Base-by-base conservation (phyloP, 306 rosid genomes). In the Leucaena leucocephala region DNA sequence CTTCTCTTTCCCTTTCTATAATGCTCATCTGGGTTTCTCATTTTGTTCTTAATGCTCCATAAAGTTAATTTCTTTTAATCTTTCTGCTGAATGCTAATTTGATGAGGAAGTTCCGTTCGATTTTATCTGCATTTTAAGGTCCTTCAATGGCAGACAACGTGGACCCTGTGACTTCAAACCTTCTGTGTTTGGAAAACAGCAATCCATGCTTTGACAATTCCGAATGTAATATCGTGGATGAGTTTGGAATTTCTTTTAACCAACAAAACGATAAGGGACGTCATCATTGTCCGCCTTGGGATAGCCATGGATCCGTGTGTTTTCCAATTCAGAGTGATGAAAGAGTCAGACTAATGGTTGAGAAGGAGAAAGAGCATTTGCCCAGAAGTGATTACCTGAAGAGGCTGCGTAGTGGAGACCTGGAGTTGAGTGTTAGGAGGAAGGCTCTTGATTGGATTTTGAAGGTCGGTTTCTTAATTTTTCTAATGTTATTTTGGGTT, bases 401-500 rank as follows among this genome's bases (percentile, higher is more conserved):
- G 78, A 90, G 97, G 83, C 80, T 95, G 67, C 88, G 91, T 45
- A 83, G 86, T 88, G 94, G 96, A 83, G 93, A 89, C 54, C 86
- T 95, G 76, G 90, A 90, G 74, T 83, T 90, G 85, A 87, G 84
- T 79, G 83, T 84, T 68, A 86, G 99, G 81, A 87, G 81, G 55
- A 89, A 87, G 55, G 96, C 98, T 74, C 76, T 93, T 84, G 97
- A 93, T 91, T 93, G 99, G 99, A 93, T 93, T 91, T 86, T 70
- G 78, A 91, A 95, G 99, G 99, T 95, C 86, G 82, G 86, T 77
- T 80, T 17, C 42, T 77, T 46, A 19, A 10, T 52, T 76, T 76
- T 78, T 78, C 66, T 62, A 76, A 57, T 74, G 81, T 78, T 55
- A 4, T 74, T 82, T 19, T 69, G 74, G 45, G 19, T 77, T 71